These are phyloP conservation scores for Chaetomidium leptoderma DNA, from an alignment of 495 filamentous ascomycete species.

Conservation along the genomic window DNA sequence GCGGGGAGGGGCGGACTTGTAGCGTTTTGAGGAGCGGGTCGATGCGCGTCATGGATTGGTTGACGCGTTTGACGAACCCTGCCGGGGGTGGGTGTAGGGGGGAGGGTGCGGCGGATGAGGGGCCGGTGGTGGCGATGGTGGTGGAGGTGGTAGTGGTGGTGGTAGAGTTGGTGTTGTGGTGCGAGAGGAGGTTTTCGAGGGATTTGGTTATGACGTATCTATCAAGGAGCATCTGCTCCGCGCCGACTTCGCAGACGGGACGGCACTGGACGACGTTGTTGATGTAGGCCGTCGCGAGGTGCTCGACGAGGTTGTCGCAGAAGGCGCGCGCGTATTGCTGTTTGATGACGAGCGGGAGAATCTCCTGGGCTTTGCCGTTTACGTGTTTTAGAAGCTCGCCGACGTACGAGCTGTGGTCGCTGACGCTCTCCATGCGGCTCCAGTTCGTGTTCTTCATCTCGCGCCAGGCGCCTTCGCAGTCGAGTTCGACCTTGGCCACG, in stretches of 20 bases:
- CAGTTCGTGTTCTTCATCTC: conserved; percentile 98
- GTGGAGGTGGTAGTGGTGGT: conserved; percentile 21
- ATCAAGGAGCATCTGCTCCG: conserved; percentile 98
- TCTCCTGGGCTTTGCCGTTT: conserved; percentile 64
- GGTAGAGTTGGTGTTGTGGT: conserved; percentile 43
- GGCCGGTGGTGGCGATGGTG: conserved; percentile 30
- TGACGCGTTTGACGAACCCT: conserved; percentile 82
- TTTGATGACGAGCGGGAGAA: conserved; percentile 76
- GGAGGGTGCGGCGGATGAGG: conserved; percentile 12
- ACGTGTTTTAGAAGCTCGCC: conserved; percentile 69
- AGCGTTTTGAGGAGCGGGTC: conserved; percentile 94
- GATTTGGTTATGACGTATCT: conserved; percentile 85
- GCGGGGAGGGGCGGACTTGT: conserved; percentile 84
- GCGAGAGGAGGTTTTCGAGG: conserved; percentile 62
- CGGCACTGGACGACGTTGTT: conserved; percentile 79
- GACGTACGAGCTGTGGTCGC: conserved; percentile 91
- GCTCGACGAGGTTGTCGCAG: conserved; percentile 88
- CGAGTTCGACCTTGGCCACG: conserved; percentile 75
- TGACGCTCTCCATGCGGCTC: conserved; percentile 90
- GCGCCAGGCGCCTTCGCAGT: conserved; percentile 82
- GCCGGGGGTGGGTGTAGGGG: conserved; percentile 44
- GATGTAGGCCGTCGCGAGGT: conserved; percentile 73
- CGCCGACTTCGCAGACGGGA: conserved; percentile 87
- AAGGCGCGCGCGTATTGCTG: conserved; percentile 92
- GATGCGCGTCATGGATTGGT: conserved; percentile 75